Evolutionary conservation across 176 grass and related monocot species (phyloP), one percentile per base, ranked within the genome.

Genomic region (Puya raimondii): DNA sequence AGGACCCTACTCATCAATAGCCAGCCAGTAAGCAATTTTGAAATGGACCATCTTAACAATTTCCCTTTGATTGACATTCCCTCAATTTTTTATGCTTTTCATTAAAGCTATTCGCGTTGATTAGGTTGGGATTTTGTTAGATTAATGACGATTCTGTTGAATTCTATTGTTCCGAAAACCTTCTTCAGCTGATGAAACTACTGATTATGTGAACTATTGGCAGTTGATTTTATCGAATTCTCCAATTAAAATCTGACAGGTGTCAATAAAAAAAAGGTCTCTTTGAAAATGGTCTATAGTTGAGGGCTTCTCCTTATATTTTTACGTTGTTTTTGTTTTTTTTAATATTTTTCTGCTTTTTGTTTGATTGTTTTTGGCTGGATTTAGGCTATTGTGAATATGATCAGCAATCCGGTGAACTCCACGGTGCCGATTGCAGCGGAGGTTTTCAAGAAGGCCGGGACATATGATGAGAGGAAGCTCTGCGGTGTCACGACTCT

Each of bases 351-450:
- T 18, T 20, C 56, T 20, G 1, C 20, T 18, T 5, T 61, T 61
- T 61, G 56, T 20, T 61, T 22, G 10, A 16, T 4, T 18, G 56
- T 61, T 61, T 61, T 20, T 61, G 16, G 56, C 56, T 61, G 13
- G 63, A 64, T 71, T 70, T 71, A 99, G 89, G 89, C 89, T 69
- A 47, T 97, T 14, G 82, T 97, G 29, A 93, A 92, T 69, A 91
- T 91, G 82, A 99, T 99, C 54, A 99, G 89, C 89, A 93, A 99
- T 76, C 94, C 84, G 12, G 89, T 99, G 69, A 99, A 99, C 67
- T 99, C 87, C 23, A 93, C 89, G 51, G 89, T 93, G 48, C 89
- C 84, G 0, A 93, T 93, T 64, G 89, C 94, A 0, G 87, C 89
- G 10, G 89, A 99, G 80, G 87, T 93, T 51, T 99, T 99, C 77